phyloP scores from a whole-genome alignment of 768 basidiomycete species.

The Tylopilus sp. region DNA sequence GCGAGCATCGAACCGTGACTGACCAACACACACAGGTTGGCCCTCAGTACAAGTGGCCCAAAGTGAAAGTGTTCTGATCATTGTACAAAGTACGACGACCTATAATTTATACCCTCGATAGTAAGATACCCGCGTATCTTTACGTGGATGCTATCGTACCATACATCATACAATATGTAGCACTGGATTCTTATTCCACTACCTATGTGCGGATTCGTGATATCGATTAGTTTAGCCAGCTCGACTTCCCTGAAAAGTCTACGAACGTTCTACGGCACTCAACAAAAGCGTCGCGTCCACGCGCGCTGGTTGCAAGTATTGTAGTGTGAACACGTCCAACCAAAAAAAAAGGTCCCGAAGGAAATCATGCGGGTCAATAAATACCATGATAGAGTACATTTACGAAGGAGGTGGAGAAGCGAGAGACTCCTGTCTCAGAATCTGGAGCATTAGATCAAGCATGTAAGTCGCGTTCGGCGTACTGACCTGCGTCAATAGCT shows the following conservation, averaged over 20 bases:
- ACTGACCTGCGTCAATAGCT: conserved; percentile 60
- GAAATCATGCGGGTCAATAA: conserved; percentile 21
- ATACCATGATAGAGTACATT: conserved; percentile 29
- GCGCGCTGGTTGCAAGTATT: conserved; percentile 21
- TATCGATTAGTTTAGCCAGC: conserved; percentile 17
- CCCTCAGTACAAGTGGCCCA: conserved; percentile 56
- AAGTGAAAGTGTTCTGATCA: conserved; percentile 41
- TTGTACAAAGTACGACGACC: no score
- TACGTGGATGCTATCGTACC: no score
- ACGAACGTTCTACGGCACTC: conserved; percentile 12
- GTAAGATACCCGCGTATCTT: conserved; percentile 25
- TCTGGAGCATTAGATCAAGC: conserved; percentile 29
- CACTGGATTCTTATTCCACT: neutral
- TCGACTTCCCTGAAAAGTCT: conserved; percentile 5
- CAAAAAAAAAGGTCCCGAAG: conserved; percentile 8
- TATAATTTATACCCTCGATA: conserved; percentile 31
- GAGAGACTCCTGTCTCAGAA: conserved; percentile 51
- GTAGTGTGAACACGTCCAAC: conserved; percentile 18
- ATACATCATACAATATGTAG: conserved; percentile 37
- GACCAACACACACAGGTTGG: conserved; percentile 42
- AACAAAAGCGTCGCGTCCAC: conserved; percentile 11
- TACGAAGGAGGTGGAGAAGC: conserved; percentile 64
- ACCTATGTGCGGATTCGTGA: conserved; percentile 11
- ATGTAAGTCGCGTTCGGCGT: conserved; percentile 6
- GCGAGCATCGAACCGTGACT: neutral